Base-by-base conservation (phyloP, 371 early-diverging fungal species). In the Mortierella sp. region DNA sequence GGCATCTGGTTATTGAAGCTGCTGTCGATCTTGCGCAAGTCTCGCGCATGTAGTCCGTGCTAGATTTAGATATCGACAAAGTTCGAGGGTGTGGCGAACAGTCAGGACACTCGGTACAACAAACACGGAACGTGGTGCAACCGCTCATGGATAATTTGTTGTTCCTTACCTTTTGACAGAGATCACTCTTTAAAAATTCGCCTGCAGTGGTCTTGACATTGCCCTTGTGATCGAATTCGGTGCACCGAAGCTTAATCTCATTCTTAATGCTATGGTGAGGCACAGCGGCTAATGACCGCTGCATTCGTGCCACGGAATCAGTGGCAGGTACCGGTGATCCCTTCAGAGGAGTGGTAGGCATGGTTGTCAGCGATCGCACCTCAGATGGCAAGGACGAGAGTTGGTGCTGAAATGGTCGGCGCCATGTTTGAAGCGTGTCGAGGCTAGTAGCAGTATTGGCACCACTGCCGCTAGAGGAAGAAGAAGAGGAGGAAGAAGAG, bases 11-110 rank as follows among this genome's bases (percentile, higher is more conserved):
- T 91, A 50, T 89, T 80, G 54, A 89, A 89, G 39, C 86, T 86
- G 64, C 89, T 88, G 60, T 94, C 94, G 46, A 94, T 91, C 64
- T 91, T 91, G 65, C 93, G 86, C 63, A 93, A 67, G 82, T 93
- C 93, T 26, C 93, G 91, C 26, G 91, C 76, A 60, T 90, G 82
- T 46, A 93, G 67, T 9, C 92, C 90, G 73, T 91, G 91, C 60
- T 89, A 53, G 18, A 4, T 16, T 26, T 16, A 26, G 2, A 27
- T 4, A 27, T 12, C 28, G 8, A 50, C 24, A 26, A 7, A 27
- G 27, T 50, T 12, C 28, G 8, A 50, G 48, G 10, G 48, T 16
- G 21, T 34, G 23, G 47, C 28, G 21, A 23, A 28, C 3, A 55
- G 26, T 10, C 45, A 30, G 13, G 21, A 21, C 23, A 23, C 18